phyloP scores from a whole-genome alignment of 331 rosid genomes.

The Quercus tomentella region DNA sequence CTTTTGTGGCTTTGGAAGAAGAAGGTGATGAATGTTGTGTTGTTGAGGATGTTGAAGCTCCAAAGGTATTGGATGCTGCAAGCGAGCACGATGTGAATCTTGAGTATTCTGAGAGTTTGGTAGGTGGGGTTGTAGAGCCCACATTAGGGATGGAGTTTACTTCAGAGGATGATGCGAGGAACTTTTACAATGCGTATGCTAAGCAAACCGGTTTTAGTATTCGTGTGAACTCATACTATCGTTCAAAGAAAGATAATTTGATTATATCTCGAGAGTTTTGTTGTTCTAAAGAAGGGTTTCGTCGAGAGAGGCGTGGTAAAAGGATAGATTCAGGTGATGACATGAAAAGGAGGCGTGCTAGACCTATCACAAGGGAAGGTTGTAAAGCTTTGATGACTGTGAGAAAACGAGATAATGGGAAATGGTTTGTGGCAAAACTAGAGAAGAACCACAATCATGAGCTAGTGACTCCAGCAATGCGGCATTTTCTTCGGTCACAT shows the following conservation, averaged over 20 bases:
- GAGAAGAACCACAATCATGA: conserved; percentile 19
- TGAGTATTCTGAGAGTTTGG: background rate
- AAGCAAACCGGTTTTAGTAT: conserved; percentile 18
- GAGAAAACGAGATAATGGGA: conserved; percentile 12
- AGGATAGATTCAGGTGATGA: background rate
- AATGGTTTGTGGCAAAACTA: conserved; percentile 20
- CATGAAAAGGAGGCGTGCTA: conserved; percentile 7
- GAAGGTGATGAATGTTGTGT: background rate
- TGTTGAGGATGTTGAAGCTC: conserved; percentile 9
- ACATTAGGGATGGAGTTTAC: conserved; percentile 22
- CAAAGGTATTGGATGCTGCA: conserved; percentile 13
- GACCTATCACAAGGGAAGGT: conserved; percentile 29
- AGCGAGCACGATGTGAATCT: background rate
- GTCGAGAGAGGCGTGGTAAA: background rate
- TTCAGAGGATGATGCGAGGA: conserved; percentile 14
- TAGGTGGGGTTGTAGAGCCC: conserved; percentile 9
- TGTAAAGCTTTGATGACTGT: conserved; percentile 19
- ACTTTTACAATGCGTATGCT: conserved; percentile 21
- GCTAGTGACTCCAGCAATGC: conserved; percentile 18
- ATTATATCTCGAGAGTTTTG: conserved; percentile 27
- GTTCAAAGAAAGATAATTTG: conserved; percentile 15
- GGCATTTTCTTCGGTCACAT: conserved; percentile 22
- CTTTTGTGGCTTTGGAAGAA: background rate
- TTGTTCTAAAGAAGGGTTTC: conserved; percentile 25
- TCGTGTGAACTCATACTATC: conserved; percentile 20